A percentile compares a stretch with the other conserved stretches of the same genome.
Evolutionary conservation across 1,139 yeast species (phyloP).

Genomic region (Yamadazyma aaseri): DNA sequence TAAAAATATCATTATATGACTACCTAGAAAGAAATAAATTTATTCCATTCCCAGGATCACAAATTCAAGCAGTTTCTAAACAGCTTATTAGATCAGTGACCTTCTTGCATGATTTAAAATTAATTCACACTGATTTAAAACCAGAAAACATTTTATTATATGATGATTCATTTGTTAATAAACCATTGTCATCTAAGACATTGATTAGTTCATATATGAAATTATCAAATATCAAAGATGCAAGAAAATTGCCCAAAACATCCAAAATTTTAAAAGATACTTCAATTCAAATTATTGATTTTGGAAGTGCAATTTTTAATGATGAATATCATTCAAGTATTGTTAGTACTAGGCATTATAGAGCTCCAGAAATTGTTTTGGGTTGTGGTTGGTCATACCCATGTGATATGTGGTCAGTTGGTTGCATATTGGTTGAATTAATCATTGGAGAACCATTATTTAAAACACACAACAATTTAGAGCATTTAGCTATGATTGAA

Average conservation of each 20-base stretch:
- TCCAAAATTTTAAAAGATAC: constrained; percentile 70
- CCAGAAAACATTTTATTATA: constrained; percentile 90
- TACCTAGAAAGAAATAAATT: constrained; percentile 77
- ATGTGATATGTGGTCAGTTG: constrained; percentile 96
- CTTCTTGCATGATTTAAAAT: constrained; percentile 81
- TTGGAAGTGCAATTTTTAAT: constrained; percentile 91
- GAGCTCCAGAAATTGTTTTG: constrained; percentile 95
- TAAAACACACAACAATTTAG: constrained; percentile 91
- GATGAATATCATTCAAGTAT: constrained; percentile 93
- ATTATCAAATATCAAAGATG: constrained; percentile 20
- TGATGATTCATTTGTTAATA: constrained; percentile 49
- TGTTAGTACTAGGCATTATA: constrained; percentile 91
- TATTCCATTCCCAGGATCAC: constrained; percentile 76
- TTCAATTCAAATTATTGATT: constrained; percentile 85
- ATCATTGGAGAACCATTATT: constrained; percentile 95
- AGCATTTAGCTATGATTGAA: constrained; percentile 95
- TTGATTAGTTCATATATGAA: constrained; percentile 31
- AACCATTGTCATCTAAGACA: constrained; percentile 34
- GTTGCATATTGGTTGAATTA: constrained; percentile 88
- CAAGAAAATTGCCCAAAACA: constrained; percentile 35
- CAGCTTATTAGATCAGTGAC: constrained; percentile 86
- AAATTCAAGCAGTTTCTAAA: constrained; percentile 83
- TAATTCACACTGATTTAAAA: constrained; percentile 91
- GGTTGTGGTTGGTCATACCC: constrained; percentile 92
- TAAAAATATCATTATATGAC: constrained; percentile 85